Conservation (phyloP, 306 rosid species). For the Cucumis melo region DNA sequence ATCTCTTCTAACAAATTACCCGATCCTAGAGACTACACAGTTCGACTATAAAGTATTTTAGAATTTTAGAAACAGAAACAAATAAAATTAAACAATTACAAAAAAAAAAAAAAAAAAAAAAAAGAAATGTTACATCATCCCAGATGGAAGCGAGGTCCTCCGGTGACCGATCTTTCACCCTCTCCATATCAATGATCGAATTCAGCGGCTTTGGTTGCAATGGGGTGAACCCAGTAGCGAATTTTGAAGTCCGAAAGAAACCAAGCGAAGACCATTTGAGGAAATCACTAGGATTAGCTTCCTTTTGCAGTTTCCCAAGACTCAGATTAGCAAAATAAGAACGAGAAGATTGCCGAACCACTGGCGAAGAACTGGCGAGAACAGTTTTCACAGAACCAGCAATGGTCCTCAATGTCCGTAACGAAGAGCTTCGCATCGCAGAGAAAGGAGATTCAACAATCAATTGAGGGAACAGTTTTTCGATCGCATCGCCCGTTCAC, state of each 20-base stretch:
- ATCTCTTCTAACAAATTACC: not conserved
- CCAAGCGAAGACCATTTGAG: slow-evolving; percentile 74
- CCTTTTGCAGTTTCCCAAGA: slow-evolving; percentile 20
- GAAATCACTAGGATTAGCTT: slow-evolving; percentile 29
- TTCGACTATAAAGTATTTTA: not conserved
- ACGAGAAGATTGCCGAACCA: slow-evolving; percentile 14
- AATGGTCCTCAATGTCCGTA: not conserved
- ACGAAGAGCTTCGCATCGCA: slow-evolving; percentile 28
- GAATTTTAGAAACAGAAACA: not conserved
- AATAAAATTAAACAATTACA: not conserved
- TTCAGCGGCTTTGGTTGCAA: slow-evolving; percentile 64
- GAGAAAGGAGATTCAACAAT: not conserved
- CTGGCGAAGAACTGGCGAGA: not conserved
- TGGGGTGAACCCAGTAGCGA: slow-evolving; percentile 73
- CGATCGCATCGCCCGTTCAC: too few species aligned
- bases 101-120: not conserved
- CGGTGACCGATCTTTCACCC: slow-evolving; percentile 53
- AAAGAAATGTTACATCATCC: slow-evolving; percentile 66
- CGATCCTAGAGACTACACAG: not conserved
- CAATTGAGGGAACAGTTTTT: not conserved
- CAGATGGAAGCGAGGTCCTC: slow-evolving; percentile 68
- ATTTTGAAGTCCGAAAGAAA: slow-evolving; percentile 43
- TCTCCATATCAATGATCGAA: slow-evolving; percentile 57
- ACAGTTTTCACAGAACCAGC: not conserved
- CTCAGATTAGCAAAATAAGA: slow-evolving; percentile 10